Evolutionary conservation across 768 basidiomycete species (phyloP), one percentile per base, ranked within the genome.

Genomic region (Daedalea quercina): DNA sequence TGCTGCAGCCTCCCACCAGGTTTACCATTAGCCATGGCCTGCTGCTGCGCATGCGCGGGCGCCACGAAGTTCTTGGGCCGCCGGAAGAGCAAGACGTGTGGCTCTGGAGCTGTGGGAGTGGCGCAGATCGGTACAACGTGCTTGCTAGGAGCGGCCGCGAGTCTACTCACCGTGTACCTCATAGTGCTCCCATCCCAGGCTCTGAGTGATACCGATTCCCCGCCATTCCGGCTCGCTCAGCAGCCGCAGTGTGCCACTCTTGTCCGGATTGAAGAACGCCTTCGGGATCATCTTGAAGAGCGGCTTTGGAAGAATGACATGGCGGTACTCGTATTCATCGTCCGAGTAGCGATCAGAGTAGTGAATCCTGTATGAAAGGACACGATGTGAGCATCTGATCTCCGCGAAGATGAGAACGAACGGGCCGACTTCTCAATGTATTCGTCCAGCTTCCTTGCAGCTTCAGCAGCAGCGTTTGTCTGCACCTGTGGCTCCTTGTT

Each of bases 151-250:
- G 22, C 28, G 34, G 20, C 9, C 37, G 31, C n/a, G 35, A 31
- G 8, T n/a, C 34, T 20, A 57, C 77, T 57, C 57, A 87, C 93
- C 90, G 63, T 97, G 94, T n/a, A 94, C 90, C 74, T 94, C 94
- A 63, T 94, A 97, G 62, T 96, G 94, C 64, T 91, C 89, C 94
- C 94, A 98, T 3, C 94, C 94, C 22, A 95, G 74, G 68, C 90
- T 94, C 71, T 99, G 95, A 40, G 87, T 89, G 57, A 97, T 95
- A 9, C 95, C 95, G 52, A 99, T 92, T 0, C 90, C 89, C 66
- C 95, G 79, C 95, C 95, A 99, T 69, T 99, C 96, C 41, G 78
- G 70, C 65, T 99, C 95, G 2, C 80, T 67, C 52, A 98, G 73
- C 40, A 97, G 79, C 3, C 94, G 81, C 50, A 98, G 76, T 3